These are phyloP conservation scores for Linum lewisii DNA, from an alignment of 345 rosid genomes.

Conservation along the genomic window DNA sequence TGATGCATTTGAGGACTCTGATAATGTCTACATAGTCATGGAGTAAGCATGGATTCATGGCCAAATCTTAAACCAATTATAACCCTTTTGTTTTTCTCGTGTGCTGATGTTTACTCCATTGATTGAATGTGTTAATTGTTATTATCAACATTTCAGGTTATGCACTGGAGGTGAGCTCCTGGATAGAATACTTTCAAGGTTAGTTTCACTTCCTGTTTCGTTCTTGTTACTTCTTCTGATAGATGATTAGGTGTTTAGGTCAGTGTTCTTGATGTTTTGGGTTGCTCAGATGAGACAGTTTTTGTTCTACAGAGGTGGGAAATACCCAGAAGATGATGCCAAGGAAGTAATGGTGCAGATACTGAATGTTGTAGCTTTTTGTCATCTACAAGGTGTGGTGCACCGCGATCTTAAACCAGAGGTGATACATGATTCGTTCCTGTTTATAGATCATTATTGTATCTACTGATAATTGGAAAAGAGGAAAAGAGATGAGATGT, in stretches of 20 bases:
- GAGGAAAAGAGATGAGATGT: neutral
- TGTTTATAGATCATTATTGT: constrained; percentile 1
- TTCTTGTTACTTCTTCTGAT: neutral
- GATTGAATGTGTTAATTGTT: constrained; percentile 2
- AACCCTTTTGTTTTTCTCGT: no score
- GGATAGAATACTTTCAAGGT: constrained; percentile 97
- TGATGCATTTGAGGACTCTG: constrained; percentile 80
- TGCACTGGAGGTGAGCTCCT: constrained; percentile 98
- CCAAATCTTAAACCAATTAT: no score
- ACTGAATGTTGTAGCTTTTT: constrained; percentile 73
- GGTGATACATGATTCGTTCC: constrained; percentile 31
- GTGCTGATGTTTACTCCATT: no score
- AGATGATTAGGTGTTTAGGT: neutral
- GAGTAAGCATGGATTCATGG: constrained; percentile 50
- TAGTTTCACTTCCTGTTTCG: neutral
- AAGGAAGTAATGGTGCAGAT: constrained; percentile 75
- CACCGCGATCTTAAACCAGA: constrained; percentile 97
- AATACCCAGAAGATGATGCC: constrained; percentile 84
- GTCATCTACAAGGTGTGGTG: constrained; percentile 96
- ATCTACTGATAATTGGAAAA: neutral
- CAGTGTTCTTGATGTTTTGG: neutral
- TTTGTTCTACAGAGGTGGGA: constrained; percentile 58
- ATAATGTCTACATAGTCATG: constrained; percentile 82
- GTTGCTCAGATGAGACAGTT: constrained; percentile 17
- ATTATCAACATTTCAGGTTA: constrained; percentile 40